Evolutionary conservation across 139 green algal species (phyloP).

Genomic region (Chlorella sp.): DNA sequence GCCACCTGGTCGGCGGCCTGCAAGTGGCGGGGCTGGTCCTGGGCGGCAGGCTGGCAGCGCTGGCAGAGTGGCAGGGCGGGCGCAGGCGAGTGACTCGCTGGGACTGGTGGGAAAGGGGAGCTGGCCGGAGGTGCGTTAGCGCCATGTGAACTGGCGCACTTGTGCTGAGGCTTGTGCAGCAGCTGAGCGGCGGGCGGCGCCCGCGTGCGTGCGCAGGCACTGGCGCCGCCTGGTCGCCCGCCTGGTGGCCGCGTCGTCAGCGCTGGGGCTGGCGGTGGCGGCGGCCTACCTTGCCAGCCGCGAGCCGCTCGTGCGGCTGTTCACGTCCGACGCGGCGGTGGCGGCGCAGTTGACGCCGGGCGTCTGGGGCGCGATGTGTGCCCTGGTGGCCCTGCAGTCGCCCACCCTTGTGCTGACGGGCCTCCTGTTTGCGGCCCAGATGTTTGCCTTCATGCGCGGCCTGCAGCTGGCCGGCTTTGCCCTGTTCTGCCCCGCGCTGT

Average conservation of each 20-base stretch:
- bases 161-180: too few relatives aligned
- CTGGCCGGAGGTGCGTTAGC: too few relatives aligned
- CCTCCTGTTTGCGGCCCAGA: not conserved
- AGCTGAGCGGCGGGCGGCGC: too few relatives aligned
- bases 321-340: not conserved
- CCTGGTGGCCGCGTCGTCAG: not conserved
- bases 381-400: not conserved
- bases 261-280: not conserved
- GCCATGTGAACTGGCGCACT: too few relatives aligned
- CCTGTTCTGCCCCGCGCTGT: constrained; percentile 7
- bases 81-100: too few relatives aligned
- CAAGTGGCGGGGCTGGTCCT: not conserved
- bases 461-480: constrained; percentile 9
- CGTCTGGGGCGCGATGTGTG: constrained; percentile 5
- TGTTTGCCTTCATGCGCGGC: constrained; percentile 20
- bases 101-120: too few relatives aligned
- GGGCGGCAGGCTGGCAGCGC: constrained; percentile 1
- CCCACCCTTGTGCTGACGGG: constrained; percentile 2
- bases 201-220: not conserved
- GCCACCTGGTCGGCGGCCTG: constrained; percentile 3
- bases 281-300: not conserved
- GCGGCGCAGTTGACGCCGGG: not conserved
- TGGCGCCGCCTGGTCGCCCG: not conserved
- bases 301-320: not conserved
- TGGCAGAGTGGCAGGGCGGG: too few relatives aligned